These are phyloP conservation scores for Pyrrhoderma noxium DNA, from an alignment of 1,284 basidiomycete species.

Conservation along the genomic window DNA sequence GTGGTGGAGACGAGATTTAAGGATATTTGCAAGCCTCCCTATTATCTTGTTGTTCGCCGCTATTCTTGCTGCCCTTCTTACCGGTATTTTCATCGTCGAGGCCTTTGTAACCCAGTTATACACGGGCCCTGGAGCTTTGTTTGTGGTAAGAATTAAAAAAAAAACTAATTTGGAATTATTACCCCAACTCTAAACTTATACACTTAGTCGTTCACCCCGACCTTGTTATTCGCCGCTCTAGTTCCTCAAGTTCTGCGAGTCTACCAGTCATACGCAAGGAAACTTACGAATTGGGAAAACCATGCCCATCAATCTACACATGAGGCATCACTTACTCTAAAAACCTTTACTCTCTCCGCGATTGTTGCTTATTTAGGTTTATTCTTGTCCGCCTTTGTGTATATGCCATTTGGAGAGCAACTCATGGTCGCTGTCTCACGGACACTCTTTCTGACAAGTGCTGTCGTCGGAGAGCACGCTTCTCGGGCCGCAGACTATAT, in stretches of 20 bases:
- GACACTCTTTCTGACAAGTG: slow-evolving; percentile 27
- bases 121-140: slow-evolving; percentile 74
- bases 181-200: slow-evolving; percentile 4
- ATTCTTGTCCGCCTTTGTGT: slow-evolving; percentile 81
- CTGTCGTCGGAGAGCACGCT: slow-evolving; percentile 18
- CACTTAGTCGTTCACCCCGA: slow-evolving; percentile 80
- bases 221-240: slow-evolving; percentile 73
- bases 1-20: slow-evolving; percentile 74
- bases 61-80: slow-evolving; percentile 64
- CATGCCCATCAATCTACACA: slow-evolving; percentile 76
- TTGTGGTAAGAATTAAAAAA: slow-evolving; percentile 50
- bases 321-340: slow-evolving; percentile 78
- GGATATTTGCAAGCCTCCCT: slow-evolving; percentile 71
- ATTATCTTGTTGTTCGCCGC: slow-evolving; percentile 72
- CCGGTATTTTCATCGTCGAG: slow-evolving; percentile 79
- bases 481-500: slow-evolving; percentile 23
- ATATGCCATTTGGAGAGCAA: slow-evolving; percentile 84
- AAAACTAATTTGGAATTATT: slow-evolving; percentile 4
- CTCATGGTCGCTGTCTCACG: slow-evolving; percentile 59
- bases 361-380: slow-evolving; percentile 88
- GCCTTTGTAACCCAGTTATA: slow-evolving; percentile 84
- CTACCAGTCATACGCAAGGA: slow-evolving; percentile 65
- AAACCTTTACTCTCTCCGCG: slow-evolving; percentile 85
- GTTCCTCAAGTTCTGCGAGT: slow-evolving; percentile 80
- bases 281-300: slow-evolving; percentile 87